Evolutionary conservation across 169 alveolate species (phyloP).

Genomic region (Plasmodium malariae): DNA sequence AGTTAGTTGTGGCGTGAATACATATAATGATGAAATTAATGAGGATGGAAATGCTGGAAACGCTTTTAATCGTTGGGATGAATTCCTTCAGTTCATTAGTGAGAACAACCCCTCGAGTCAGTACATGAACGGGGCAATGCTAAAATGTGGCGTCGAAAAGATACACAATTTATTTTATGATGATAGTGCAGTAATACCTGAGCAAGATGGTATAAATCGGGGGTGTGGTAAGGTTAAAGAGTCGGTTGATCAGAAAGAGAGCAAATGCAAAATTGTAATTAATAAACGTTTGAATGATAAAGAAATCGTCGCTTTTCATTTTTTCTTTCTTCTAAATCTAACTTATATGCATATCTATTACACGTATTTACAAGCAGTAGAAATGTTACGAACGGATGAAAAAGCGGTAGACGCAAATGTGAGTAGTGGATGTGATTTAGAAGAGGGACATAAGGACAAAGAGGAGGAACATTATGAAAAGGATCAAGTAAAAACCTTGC

Average conservation of each 20-base stretch:
- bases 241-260: not conserved
- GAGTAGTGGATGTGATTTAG: not conserved
- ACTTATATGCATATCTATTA: not conserved
- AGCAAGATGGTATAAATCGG: too few relatives aligned
- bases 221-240: not conserved
- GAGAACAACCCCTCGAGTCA: not conserved
- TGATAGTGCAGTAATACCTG: too few relatives aligned
- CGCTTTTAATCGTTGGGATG: too few relatives aligned
- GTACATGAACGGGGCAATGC: not conserved
- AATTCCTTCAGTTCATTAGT: too few relatives aligned
- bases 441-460: not conserved
- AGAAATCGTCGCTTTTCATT: constrained; percentile 1
- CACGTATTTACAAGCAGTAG: not conserved
- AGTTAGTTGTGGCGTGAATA: not conserved
- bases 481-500: not conserved
- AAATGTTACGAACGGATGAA: not conserved
- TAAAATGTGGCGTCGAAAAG: not conserved
- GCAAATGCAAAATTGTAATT: not conserved
- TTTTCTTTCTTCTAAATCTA: not conserved
- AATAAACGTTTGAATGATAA: not conserved
- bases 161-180: not conserved
- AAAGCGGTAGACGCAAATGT: not conserved
- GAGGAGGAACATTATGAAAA: not conserved
- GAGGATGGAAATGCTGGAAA: not conserved
- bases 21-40: not conserved